A percentile compares a stretch with the other conserved stretches of the same genome.
These are phyloP conservation scores for Fennellomyces sp. DNA, from an alignment of 371 early-diverging fungal genomes.

Conservation along the genomic window DNA sequence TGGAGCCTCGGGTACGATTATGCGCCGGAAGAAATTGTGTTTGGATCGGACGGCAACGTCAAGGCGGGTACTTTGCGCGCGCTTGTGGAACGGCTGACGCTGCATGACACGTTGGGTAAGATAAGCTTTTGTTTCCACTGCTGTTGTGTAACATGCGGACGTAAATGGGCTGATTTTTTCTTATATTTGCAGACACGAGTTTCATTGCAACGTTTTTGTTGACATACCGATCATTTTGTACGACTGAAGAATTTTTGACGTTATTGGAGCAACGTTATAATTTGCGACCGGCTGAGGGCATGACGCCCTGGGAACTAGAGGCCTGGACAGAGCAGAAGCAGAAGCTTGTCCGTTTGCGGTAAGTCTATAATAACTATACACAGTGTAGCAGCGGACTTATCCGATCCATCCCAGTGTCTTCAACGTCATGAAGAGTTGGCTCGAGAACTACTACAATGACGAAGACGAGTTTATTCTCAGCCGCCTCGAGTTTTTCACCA, in stretches of 20 bases:
- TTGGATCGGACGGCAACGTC: constrained; percentile 80
- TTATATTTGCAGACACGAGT: constrained; percentile 56
- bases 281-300: constrained; percentile 67
- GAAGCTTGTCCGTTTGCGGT: constrained; percentile 81
- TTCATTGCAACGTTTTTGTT: constrained; percentile 85
- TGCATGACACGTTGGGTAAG: constrained; percentile 72
- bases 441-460: constrained; percentile 84
- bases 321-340: constrained; percentile 85
- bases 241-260: constrained; percentile 73
- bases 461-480: constrained; percentile 67
- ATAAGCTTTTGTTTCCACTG: neutral
- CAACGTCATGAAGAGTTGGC: constrained; percentile 87
- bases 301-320: constrained; percentile 68
- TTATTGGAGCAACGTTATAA: constrained; percentile 75
- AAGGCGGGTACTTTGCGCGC: constrained; percentile 86
- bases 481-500: constrained; percentile 75
- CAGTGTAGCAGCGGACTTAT: neutral
- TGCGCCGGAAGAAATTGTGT: constrained; percentile 68
- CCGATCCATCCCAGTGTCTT: constrained; percentile 56
- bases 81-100: constrained; percentile 85
- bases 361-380: too few relatives aligned
- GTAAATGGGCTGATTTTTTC: neutral
- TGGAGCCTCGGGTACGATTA: constrained; percentile 74
- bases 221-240: constrained; percentile 87
- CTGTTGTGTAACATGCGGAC: constrained; percentile 4